Evolutionary conservation across 1,284 basidiomycete species (phyloP), one percentile per base, ranked within the genome.

Genomic region (Rhodotorula sp.): DNA sequence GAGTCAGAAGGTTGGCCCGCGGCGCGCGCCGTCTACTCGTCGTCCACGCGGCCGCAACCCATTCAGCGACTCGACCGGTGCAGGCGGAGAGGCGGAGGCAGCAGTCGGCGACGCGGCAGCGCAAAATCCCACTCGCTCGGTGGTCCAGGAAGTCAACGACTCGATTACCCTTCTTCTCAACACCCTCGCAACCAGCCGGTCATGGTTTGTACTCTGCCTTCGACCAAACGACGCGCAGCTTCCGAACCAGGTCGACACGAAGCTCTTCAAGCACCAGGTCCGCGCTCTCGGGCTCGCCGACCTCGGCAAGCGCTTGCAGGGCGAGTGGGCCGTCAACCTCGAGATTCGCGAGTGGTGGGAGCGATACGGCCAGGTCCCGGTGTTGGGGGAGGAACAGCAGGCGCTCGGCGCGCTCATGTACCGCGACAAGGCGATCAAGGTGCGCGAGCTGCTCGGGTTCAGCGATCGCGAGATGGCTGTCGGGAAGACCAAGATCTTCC

Each of bases 151-250:
- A 37, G 67, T 75, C 37, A 68, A 70, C 59, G 71, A 72, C 5
- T 60, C 66, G 15, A 54, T 75, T 40, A 57, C 61, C 8, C 65
- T 75, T 48, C 68, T 75, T 15, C 60, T 70, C 52, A 69, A 70
- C 53, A 73, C 73, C 15, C 63, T 74, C 37, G 55, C 60, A 52
- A 68, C 68, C 37, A 75, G 71, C 37, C 54, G 64, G 28, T 64
- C 69, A n/a, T 98, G 94, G 94, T 90, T 89, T 77, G 85, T 96
- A 9, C 90, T 96, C 80, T 96, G 92, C 78, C 80, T 98, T 73
- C 93, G 92, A 76, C 93, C 94, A 16, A 98, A 98, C 79, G 94
- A 97, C 81, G 89, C 91, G 26, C 93, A 96, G 79, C 82, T 97
- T 26, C 91, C 94, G 40, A 92, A 93, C 78, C 94, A 98, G 80